phyloP scores from a whole-genome alignment of 1,284 basidiomycete genomes.

The Cryptococcus neoformans region DNA sequence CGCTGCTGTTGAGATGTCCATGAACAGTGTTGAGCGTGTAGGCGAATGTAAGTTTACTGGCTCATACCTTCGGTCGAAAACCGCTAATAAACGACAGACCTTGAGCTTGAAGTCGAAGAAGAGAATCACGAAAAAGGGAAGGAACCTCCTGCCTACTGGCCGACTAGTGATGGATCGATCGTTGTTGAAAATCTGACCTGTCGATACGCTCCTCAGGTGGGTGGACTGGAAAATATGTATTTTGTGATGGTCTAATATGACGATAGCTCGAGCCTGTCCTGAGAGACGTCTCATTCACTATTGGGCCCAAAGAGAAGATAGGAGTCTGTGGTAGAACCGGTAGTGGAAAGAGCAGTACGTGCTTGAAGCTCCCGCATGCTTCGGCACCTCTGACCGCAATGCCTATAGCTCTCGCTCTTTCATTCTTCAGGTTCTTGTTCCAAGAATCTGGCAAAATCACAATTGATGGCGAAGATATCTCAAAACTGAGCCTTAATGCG shows the following conservation, averaged over 20 bases:
- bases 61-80: not conserved
- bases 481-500: constrained; percentile 50
- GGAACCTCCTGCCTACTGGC: constrained; percentile 55
- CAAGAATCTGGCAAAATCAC: constrained; percentile 47
- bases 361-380: not conserved
- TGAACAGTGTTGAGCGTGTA: constrained; percentile 53
- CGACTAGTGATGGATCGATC: constrained; percentile 48
- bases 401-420: constrained; percentile 46
- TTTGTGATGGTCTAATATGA: not conserved
- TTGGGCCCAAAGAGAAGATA: constrained; percentile 53
- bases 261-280: constrained; percentile 52
- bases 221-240: not conserved
- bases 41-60: constrained; percentile 48
- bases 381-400: not conserved
- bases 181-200: constrained; percentile 51
- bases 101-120: constrained; percentile 52
- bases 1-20: constrained; percentile 50
- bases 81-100: constrained; percentile 24
- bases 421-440: constrained; percentile 54
- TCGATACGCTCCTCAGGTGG: constrained; percentile 51
- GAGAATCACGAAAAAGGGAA: constrained; percentile 42
- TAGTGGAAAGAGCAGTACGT: constrained; percentile 42
- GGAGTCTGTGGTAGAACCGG: constrained; percentile 56
- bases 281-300: constrained; percentile 52
- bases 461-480: constrained; percentile 54